phyloP scores from a whole-genome alignment of 768 basidiomycete species.

The Cytidiella melzeri region DNA sequence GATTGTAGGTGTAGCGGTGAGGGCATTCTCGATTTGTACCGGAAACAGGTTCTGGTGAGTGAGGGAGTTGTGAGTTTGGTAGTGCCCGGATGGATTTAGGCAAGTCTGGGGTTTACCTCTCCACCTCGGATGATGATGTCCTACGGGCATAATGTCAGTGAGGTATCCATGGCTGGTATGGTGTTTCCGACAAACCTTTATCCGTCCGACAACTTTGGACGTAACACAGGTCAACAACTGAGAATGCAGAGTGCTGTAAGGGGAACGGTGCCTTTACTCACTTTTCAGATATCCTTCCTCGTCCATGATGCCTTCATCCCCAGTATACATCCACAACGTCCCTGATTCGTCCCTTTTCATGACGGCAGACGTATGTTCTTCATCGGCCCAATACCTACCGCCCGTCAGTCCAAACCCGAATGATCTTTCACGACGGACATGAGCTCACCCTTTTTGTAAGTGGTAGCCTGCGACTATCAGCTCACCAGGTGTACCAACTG shows the following conservation, averaged over 20 bases:
- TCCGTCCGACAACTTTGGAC: conserved; percentile 63
- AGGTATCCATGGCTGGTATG: neutral
- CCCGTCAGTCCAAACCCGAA: neutral
- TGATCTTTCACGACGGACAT: neutral
- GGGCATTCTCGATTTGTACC: conserved; percentile 75
- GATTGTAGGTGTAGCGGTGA: conserved; percentile 50
- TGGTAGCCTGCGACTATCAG: conserved; percentile 70
- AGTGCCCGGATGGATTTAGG: neutral
- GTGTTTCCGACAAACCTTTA: conserved; percentile 54
- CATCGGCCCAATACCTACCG: conserved; percentile 69
- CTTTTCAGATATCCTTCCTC: conserved; percentile 73
- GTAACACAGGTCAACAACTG: neutral
- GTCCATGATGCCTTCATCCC: conserved; percentile 78
- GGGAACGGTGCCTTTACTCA: conserved; percentile 28
- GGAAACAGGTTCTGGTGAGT: conserved; percentile 80
- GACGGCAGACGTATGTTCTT: conserved; percentile 54
- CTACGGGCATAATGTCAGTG: conserved; percentile 25
- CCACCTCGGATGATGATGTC: conserved; percentile 86
- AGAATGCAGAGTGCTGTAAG: neutral
- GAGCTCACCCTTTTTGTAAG: conserved; percentile 67
- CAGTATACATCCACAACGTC: conserved; percentile 76
- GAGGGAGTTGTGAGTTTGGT: neutral
- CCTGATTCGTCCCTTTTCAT: conserved; percentile 54
- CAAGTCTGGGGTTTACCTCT: conserved; percentile 48
- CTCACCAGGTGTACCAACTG: conserved; percentile 71